These are phyloP conservation scores for Amauroascus niger DNA, from an alignment of 2,329 filamentous ascomycete genomes.

Conservation along the genomic window DNA sequence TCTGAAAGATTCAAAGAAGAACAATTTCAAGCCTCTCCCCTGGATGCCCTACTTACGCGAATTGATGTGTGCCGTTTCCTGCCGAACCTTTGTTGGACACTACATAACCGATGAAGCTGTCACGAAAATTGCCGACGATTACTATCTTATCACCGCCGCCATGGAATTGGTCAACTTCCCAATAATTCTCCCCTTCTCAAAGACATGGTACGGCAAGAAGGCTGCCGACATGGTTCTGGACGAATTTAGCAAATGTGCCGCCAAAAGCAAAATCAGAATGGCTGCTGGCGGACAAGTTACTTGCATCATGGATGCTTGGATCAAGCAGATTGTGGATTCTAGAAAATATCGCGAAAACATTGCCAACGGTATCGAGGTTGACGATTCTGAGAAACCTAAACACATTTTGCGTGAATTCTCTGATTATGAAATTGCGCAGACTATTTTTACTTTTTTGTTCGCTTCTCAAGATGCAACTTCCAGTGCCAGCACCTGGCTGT, in stretches of 20 bases:
- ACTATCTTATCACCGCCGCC: slow-evolving; percentile 90
- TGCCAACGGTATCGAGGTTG: slow-evolving; percentile 58
- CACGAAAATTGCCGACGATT: slow-evolving; percentile 92
- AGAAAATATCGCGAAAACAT: slow-evolving; percentile 70
- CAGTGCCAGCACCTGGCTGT: slow-evolving; percentile 87
- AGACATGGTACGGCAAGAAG: slow-evolving; percentile 96
- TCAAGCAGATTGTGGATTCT: slow-evolving; percentile 78
- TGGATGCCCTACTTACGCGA: slow-evolving; percentile 93
- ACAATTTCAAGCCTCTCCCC: slow-evolving; percentile 62
- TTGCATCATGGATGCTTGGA: slow-evolving; percentile 94
- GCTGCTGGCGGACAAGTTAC: slow-evolving; percentile 72
- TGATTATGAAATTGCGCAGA: slow-evolving; percentile 86
- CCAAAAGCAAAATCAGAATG: slow-evolving; percentile 89
- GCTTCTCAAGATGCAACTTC: slow-evolving; percentile 95
- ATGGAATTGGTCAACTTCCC: slow-evolving; percentile 98
- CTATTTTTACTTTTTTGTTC: slow-evolving; percentile 92
- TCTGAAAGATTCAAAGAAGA: slow-evolving; percentile 61
- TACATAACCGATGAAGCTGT: slow-evolving; percentile 86
- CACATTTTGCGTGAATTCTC: slow-evolving; percentile 76
- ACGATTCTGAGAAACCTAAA: slow-evolving; percentile 67
- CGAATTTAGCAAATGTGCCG: slow-evolving; percentile 83
- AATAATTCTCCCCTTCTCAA: slow-evolving; percentile 88
- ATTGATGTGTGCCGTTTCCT: slow-evolving; percentile 87
- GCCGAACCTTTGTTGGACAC: slow-evolving; percentile 92
- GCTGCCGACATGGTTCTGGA: slow-evolving; percentile 82